These are phyloP conservation scores for Lactarius quietus DNA, from an alignment of 768 basidiomycete genomes.

Conservation along the genomic window DNA sequence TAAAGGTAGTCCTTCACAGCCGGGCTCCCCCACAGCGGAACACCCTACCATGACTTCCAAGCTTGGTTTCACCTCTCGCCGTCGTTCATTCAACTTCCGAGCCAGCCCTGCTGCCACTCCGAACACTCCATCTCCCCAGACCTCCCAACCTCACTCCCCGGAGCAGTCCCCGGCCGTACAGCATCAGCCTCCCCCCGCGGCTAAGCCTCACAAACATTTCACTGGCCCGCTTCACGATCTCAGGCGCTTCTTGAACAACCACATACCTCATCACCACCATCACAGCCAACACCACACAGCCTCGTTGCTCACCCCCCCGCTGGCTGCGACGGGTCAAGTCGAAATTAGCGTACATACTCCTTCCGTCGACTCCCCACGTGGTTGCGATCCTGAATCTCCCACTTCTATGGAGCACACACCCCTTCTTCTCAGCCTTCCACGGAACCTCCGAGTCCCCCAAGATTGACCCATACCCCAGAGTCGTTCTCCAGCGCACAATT, in stretches of 20 bases:
- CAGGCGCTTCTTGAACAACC: conserved; percentile 92
- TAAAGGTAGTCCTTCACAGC: conserved; percentile 25
- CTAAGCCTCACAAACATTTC: conserved; percentile 37
- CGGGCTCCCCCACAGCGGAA: conserved; percentile 27
- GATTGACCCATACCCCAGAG: conserved; percentile 10
- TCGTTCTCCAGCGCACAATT: conserved; percentile 1
- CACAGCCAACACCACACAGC: conserved; percentile 30
- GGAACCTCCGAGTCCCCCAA: conserved; percentile 25
- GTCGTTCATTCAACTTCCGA: conserved; percentile 28
- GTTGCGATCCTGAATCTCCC: conserved; percentile 37
- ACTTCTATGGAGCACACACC: conserved; percentile 32
- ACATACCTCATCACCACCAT: conserved; percentile 66
- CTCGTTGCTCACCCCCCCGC: conserved; percentile 26
- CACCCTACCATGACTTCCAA: conserved; percentile 32
- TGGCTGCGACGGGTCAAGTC: conserved; percentile 28
- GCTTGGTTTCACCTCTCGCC: conserved; percentile 25
- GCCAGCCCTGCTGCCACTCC: conserved; percentile 27
- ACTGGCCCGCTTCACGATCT: conserved; percentile 86
- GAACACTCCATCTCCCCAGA: conserved; percentile 17
- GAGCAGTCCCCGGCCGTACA: conserved; percentile 17
- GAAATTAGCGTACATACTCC: conserved; percentile 33
- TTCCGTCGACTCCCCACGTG: conserved; percentile 37
- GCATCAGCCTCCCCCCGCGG: conserved; percentile 11
- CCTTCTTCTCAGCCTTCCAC: conserved; percentile 26
- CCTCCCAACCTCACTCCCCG: conserved; percentile 22